phyloP scores from a whole-genome alignment of 352 stramenopile species.

The Globisporangium paroecandrum region DNA sequence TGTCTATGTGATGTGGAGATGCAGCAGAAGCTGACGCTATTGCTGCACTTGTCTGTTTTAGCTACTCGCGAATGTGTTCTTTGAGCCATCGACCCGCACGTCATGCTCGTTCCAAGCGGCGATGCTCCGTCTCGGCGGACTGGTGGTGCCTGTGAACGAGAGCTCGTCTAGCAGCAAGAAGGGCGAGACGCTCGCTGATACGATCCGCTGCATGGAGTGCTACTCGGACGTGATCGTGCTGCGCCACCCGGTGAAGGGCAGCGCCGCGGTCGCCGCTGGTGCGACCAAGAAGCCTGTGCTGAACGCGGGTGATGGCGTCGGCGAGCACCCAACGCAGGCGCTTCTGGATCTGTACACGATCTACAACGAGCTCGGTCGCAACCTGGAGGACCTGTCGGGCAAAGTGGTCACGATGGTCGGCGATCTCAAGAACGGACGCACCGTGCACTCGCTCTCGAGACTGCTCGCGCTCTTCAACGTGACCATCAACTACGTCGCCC shows the following conservation, averaged over 20 bases:
- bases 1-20: background rate
- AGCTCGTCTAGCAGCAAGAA: slow-evolving; percentile 95
- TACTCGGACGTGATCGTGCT: slow-evolving; percentile 96
- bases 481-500: slow-evolving; percentile 91
- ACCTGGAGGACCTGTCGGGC: slow-evolving; percentile 49
- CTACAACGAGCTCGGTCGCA: slow-evolving; percentile 79
- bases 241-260: slow-evolving; percentile 92
- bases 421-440: slow-evolving; percentile 99
- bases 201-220: slow-evolving; percentile 95
- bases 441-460: slow-evolving; percentile 96
- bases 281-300: slow-evolving; percentile 91
- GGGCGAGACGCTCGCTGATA: slow-evolving; percentile 97
- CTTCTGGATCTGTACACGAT: slow-evolving; percentile 99
- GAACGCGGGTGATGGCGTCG: slow-evolving; percentile 94
- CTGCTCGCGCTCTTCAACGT: slow-evolving; percentile 91
- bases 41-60: slow-evolving; percentile 15
- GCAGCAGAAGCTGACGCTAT: background rate
- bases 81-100: slow-evolving; percentile 97
- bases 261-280: slow-evolving; percentile 65
- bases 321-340: slow-evolving; percentile 98
- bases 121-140: slow-evolving; percentile 95
- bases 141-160: slow-evolving; percentile 94
- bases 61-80: slow-evolving; percentile 97
- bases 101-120: slow-evolving; percentile 97
- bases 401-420: slow-evolving; percentile 97